A percentile compares a stretch with the other conserved stretches of the same genome.
These are phyloP conservation scores for Brassica nigra DNA, from an alignment of 345 rosid genomes.

Conservation along the genomic window DNA sequence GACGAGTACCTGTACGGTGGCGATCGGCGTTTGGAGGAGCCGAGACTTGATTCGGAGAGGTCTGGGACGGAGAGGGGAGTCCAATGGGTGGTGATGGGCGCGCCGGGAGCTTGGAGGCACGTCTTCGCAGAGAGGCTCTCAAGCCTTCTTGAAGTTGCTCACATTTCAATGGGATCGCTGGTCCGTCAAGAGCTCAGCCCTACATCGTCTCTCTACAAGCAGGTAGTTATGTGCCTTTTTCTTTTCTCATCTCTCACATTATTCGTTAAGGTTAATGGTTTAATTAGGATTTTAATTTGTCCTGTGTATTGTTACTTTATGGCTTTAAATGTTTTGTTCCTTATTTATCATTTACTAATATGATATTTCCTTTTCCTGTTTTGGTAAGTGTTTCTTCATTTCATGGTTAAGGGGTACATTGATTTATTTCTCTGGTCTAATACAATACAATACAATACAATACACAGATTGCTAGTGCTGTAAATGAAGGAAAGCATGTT, in stretches of 20 bases:
- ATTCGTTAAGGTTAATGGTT: too few species aligned
- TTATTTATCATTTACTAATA: too few species aligned
- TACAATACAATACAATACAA: not conserved
- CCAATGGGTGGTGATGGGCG: constrained; percentile 94
- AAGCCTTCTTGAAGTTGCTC: constrained; percentile 82
- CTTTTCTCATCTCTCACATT: too few species aligned
- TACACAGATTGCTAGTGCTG: constrained; percentile 45
- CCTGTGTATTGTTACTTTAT: too few species aligned
- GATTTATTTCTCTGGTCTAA: too few species aligned
- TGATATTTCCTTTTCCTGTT: too few species aligned
- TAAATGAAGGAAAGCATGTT: constrained; percentile 73
- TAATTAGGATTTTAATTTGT: not conserved
- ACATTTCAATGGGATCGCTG: constrained; percentile 89
- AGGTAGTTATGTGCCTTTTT: constrained; percentile 44
- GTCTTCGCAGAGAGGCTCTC: constrained; percentile 81
- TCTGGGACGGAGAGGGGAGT: constrained; percentile 67
- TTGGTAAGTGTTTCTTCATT: too few species aligned
- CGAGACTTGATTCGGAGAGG: constrained; percentile 45
- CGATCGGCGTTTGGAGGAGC: constrained; percentile 18
- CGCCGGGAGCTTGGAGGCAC: constrained; percentile 68
- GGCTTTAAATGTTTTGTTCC: too few species aligned
- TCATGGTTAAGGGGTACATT: not conserved
- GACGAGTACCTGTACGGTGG: constrained; percentile 49
- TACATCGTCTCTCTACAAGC: constrained; percentile 66
- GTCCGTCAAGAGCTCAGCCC: constrained; percentile 83